These are phyloP conservation scores for Gastrodia elata DNA, from an alignment of 106 monocot species.

Conservation along the genomic window DNA sequence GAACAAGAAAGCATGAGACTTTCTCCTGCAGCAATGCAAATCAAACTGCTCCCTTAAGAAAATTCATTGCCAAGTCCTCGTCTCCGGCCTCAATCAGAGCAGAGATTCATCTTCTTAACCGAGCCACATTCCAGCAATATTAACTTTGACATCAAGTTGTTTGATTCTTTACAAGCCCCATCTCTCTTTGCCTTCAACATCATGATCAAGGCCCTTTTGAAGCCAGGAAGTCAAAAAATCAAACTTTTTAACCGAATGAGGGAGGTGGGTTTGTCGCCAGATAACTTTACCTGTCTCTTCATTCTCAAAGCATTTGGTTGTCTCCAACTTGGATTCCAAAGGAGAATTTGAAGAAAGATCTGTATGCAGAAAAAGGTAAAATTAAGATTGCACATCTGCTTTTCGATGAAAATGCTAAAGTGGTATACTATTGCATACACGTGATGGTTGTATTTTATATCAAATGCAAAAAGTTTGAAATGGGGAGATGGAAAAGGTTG, in stretches of 20 bases:
- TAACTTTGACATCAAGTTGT: constrained; percentile 19
- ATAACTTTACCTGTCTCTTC: constrained; percentile 42
- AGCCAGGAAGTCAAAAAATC: constrained; percentile 3
- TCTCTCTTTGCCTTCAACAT: constrained; percentile 37
- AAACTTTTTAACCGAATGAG: constrained; percentile 24
- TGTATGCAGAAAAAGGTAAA: constrained; percentile 25
- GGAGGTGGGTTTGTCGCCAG: constrained; percentile 15
- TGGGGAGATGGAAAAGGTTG: constrained; percentile 23
- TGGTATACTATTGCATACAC: constrained; percentile 25
- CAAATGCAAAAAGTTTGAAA: constrained; percentile 25
- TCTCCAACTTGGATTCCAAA: constrained; percentile 8
- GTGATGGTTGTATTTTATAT: constrained; percentile 28
- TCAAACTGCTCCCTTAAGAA: constrained; percentile 30
- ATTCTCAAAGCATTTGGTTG: constrained; percentile 29
- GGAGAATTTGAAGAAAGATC: constrained; percentile 31
- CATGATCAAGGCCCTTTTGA: constrained; percentile 33
- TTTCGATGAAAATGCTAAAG: constrained; percentile 27
- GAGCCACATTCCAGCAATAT: constrained; percentile 20
- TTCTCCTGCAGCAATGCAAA: constrained; percentile 25
- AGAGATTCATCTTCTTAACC: constrained; percentile 29
- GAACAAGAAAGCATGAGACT: constrained; percentile 27
- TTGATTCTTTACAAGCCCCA: constrained; percentile 11
- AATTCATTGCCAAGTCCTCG: constrained; percentile 32
- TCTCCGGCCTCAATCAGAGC: constrained; percentile 26
- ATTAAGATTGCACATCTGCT: constrained; percentile 9